phyloP scores from a whole-genome alignment of 805 yeast species.

The Myxozyma sirexii region DNA sequence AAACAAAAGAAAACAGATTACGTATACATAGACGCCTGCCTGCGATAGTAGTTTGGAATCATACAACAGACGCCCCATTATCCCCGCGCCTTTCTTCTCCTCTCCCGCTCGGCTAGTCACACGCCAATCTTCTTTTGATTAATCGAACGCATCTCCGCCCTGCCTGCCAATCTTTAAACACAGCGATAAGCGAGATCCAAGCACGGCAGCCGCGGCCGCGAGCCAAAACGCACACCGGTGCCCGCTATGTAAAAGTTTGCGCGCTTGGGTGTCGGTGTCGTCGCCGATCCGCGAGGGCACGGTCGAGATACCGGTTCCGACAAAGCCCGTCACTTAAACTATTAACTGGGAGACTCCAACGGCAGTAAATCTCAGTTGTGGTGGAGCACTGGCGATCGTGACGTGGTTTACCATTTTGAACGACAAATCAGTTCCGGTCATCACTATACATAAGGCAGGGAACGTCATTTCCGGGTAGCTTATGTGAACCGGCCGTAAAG shows the following conservation, averaged over 20 bases:
- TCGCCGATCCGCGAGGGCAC: conserved; percentile 42
- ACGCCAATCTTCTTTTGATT: conserved; percentile 7
- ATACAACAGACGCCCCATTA: too few relatives aligned
- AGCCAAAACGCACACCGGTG: conserved; percentile 29
- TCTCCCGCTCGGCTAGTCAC: not conserved
- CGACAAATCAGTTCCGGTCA: conserved; percentile 52
- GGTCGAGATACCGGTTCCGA: conserved; percentile 48
- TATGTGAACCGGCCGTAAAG: conserved; percentile 44
- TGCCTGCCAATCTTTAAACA: conserved; percentile 45
- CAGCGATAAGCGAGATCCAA: conserved; percentile 37
- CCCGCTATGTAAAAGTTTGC: conserved; percentile 4
- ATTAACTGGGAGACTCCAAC: conserved; percentile 54
- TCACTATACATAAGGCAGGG: conserved; percentile 47
- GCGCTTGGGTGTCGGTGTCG: not conserved
- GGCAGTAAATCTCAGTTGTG: conserved; percentile 49
- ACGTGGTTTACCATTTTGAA: conserved; percentile 52
- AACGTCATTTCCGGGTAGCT: conserved; percentile 53
- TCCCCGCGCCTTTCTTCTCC: not conserved
- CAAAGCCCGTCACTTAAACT: conserved; percentile 47
- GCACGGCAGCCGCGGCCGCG: conserved; percentile 11
- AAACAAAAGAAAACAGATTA: too few relatives aligned
- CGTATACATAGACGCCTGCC: too few relatives aligned
- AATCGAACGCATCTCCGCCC: conserved; percentile 4
- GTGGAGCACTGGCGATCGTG: conserved; percentile 48
- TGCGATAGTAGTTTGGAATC: too few relatives aligned